Evolutionary conservation across 2,329 filamentous ascomycete species (phyloP), one percentile per base, ranked within the genome.

Genomic region (Curvularia verruculosa): DNA sequence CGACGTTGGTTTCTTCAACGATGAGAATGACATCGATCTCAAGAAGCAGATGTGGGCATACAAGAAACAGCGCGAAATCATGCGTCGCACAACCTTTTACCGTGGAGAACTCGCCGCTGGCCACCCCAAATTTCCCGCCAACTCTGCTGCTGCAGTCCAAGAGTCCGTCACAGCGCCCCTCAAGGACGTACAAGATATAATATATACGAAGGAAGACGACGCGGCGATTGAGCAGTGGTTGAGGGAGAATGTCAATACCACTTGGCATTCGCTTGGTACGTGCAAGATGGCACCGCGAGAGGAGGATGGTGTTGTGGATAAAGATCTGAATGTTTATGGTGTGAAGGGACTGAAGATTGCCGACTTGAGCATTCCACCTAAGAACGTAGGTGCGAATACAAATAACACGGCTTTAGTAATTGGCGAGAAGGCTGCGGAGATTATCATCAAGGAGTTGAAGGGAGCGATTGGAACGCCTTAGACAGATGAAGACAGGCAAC

Each of bases 41-140:
- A 83, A 83, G 68, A 84, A 81, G 64, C 81, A 84, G 12, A 63
- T 86, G 10, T 88, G 86, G 85, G 81, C 78, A 0, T 89, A 89
- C 77, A 89, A 89, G 73, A 84, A 83, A 64, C 79, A 81, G n/a
- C 84, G 87, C 2, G 86, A 88, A 67, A 81, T 88, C 46, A 76
- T 80, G 26, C 81, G 86, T 1, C 82, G 85, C 15, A 82, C 84
- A 61, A 73, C 78, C 3, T 77, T 80, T 53, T 87, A 82, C 73
- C 70, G 69, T 8, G 79, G 79, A 18, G 75, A 78, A 54, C 60
- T 80, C 8, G 56, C 64, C 9, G 52, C 49, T 0, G 63, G 58
- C 2, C 66, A 68, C 50, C 66, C 66, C 3, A 67, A 61, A 45
- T 71, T 71, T 44, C 57, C 61, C 9, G 48, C 60, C 5, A 60